Evolutionary conservation across 805 yeast genomes (phyloP), one percentile per base, ranked within the genome.

Genomic region (Alloascoidea africana): DNA sequence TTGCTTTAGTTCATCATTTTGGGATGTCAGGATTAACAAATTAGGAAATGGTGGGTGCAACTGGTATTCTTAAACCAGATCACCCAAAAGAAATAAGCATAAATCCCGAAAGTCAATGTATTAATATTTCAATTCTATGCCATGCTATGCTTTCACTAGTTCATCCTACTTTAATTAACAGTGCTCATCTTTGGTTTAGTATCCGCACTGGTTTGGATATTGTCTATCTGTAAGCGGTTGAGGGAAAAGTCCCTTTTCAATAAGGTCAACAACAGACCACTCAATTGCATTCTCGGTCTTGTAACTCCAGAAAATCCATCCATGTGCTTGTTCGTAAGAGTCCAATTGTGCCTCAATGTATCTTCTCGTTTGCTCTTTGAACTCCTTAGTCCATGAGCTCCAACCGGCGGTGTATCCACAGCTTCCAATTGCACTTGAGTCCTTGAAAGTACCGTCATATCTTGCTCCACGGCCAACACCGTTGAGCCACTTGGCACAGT

Each of bases 251-350:
- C 73, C 76, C 39, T 69, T 55, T 14, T 55, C 63, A 16, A 70
- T 56, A 47, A 87, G 67, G 44, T 63, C 61, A 48, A 66, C 63
- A 62, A 82, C 67, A 58, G 83, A 94, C 96, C 96, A 87, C 55
- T 87, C 96, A 39, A 79, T 54, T 15, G 83, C 64, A 46, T 58
- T 59, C 59, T 87, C 96, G 17, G 94, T 82, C 66, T 86, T 87
- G 79, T 84, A 86, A 55, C 79, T 73, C 96, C 96, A 87, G 65
- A 82, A 79, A 41, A 84, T 70, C 96, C 96, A 87, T 23, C 97
- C 97, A 27, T 65, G 69, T 41, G 71, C 65, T 48, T 68, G 68
- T 49, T 76, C 83, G 51, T 66, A 77, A 1, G 95, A 84, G 53
- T 87, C 95, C 52, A 87, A 61, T 65, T 87, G 96, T 36, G 95